These are phyloP conservation scores for Posidonia australis DNA, from an alignment of 106 monocot species.

Conservation along the genomic window DNA sequence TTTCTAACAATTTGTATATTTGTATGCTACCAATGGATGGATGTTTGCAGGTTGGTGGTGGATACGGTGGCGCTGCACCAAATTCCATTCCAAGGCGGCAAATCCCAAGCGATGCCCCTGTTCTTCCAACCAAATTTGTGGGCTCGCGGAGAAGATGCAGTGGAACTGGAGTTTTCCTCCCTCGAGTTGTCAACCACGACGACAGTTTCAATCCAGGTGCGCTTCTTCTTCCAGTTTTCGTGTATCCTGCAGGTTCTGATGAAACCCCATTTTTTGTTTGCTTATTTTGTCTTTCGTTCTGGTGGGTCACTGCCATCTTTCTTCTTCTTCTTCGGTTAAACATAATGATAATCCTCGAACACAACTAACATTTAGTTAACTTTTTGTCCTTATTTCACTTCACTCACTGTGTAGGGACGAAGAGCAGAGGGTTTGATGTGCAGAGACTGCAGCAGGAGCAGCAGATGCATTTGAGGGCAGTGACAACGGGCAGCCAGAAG, in stretches of 20 bases:
- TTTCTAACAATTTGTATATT: background rate
- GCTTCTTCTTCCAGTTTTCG: background rate
- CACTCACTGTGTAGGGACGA: too few species aligned
- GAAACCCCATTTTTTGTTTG: too few species aligned
- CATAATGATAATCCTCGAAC: too few species aligned
- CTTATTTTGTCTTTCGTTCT: too few species aligned
- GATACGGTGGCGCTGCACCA: background rate
- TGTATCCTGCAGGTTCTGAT: background rate
- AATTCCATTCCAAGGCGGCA: background rate
- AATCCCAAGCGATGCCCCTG: background rate
- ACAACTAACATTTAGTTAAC: too few species aligned
- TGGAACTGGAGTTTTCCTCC: slow-evolving; percentile 10
- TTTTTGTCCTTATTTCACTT: too few species aligned
- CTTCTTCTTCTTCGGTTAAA: too few species aligned
- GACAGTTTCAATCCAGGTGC: background rate
- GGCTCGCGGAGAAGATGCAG: background rate
- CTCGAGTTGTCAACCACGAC: background rate
- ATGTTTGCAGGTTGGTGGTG: background rate
- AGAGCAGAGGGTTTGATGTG: background rate
- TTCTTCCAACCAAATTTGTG: background rate
- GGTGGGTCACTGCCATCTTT: too few species aligned
- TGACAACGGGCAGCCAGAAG: background rate
- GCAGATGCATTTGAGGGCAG: background rate
- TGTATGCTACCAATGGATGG: background rate
- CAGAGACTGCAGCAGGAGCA: background rate